A percentile compares a stretch with the other conserved stretches of the same genome.
phyloP scores from a whole-genome alignment of 352 stramenopile species.

The Plasmopara halstedii region DNA sequence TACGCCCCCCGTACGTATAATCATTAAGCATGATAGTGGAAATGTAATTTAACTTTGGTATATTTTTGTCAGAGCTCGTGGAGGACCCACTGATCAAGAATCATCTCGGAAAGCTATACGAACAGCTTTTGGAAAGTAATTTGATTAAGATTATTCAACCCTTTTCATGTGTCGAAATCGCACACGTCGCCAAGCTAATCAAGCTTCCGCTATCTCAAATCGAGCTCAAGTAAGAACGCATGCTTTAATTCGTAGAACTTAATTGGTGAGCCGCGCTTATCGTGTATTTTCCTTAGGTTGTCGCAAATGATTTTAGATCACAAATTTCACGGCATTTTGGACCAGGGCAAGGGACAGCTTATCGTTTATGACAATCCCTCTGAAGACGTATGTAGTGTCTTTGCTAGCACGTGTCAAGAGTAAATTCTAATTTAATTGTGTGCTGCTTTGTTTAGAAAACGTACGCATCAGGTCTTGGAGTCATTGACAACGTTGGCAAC shows the following conservation, averaged over 20 bases:
- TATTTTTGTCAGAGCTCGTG: slow-evolving; percentile 51
- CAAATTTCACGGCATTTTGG: slow-evolving; percentile 98
- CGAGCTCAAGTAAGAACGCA: slow-evolving; percentile 68
- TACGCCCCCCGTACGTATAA: slow-evolving; percentile 64
- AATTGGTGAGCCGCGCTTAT: not conserved
- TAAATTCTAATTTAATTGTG: not conserved
- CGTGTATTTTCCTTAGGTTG: slow-evolving; percentile 68
- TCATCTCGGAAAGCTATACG: slow-evolving; percentile 95
- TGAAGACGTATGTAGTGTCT: slow-evolving; percentile 81
- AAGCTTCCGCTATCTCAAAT: slow-evolving; percentile 88
- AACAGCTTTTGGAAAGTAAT: slow-evolving; percentile 98
- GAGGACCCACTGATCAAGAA: slow-evolving; percentile 86
- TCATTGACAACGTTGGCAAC: slow-evolving; percentile 95
- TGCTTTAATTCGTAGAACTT: too few species aligned
- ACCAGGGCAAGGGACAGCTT: slow-evolving; percentile 98
- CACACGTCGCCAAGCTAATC: slow-evolving; percentile 96
- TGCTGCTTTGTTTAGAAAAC: slow-evolving; percentile 51
- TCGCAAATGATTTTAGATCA: slow-evolving; percentile 99
- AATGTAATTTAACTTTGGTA: not conserved
- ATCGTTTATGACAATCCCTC: slow-evolving; percentile 94
- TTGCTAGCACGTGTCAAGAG: not conserved
- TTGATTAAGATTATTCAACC: slow-evolving; percentile 99
- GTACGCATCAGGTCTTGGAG: slow-evolving; percentile 89
- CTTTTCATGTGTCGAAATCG: slow-evolving; percentile 96
- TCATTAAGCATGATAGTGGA: not conserved